Conservation (phyloP, 352 stramenopile species). For the Phytophthora kernoviae region DNA sequence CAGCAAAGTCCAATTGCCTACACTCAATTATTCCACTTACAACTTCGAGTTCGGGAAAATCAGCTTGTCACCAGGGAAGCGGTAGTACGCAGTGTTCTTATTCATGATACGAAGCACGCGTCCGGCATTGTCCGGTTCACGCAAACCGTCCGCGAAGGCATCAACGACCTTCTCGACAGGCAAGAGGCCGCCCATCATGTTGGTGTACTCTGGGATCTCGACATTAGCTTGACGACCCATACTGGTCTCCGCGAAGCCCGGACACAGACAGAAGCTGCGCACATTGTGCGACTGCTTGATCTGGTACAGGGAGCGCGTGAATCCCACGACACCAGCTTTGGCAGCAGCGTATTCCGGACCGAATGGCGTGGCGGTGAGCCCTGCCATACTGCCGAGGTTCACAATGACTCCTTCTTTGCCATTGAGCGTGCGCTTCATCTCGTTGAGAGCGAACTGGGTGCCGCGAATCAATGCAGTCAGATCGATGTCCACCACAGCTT, state of each 20-base stretch:
- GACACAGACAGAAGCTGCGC: slow-evolving; percentile 68
- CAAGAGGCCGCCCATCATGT: slow-evolving; percentile 59
- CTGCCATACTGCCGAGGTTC: slow-evolving; percentile 75
- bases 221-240: slow-evolving; percentile 57
- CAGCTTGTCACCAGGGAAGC: slow-evolving; percentile 72
- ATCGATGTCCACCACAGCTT: slow-evolving; percentile 75
- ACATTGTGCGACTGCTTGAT: slow-evolving; percentile 74
- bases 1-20: slow-evolving; percentile 1
- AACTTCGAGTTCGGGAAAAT: slow-evolving; percentile 75
- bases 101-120: slow-evolving; percentile 65
- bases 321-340: slow-evolving; percentile 76
- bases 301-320: slow-evolving; percentile 69
- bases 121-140: slow-evolving; percentile 62
- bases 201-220: slow-evolving; percentile 48
- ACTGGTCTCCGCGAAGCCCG: slow-evolving; percentile 68
- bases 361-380: slow-evolving; percentile 55
- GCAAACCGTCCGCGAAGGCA: slow-evolving; percentile 50
- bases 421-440: slow-evolving; percentile 65
- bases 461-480: slow-evolving; percentile 72
- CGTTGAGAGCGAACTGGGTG: slow-evolving; percentile 60
- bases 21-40: slow-evolving; percentile 14
- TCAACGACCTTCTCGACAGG: slow-evolving; percentile 57
- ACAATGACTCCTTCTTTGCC: slow-evolving; percentile 70
- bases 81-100: slow-evolving; percentile 54
- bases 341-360: slow-evolving; percentile 71